Evolutionary conservation across 805 yeast species (phyloP).

Genomic region (Torulaspora indica): DNA sequence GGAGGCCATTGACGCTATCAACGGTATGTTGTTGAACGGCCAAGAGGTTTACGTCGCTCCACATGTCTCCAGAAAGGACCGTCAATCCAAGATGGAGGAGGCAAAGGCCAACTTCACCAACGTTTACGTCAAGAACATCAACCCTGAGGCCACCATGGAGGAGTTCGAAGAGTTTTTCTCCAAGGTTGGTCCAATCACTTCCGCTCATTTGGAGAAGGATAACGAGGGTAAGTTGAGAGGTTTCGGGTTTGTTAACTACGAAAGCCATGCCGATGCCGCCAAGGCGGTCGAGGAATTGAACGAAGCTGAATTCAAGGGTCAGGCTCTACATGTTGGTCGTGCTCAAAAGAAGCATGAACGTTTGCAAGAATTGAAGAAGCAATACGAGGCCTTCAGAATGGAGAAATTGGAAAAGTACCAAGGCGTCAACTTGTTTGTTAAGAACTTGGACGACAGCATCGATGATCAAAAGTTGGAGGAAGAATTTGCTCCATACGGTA

Average conservation of each 20-base stretch:
- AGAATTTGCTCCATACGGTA: conserved; percentile 89
- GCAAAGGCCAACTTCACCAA: conserved; percentile 91
- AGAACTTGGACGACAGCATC: conserved; percentile 90
- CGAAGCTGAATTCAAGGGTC: conserved; percentile 79
- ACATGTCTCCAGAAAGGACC: conserved; percentile 87
- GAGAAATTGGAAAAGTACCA: conserved; percentile 92
- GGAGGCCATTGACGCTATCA: conserved; percentile 93
- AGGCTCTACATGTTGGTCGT: conserved; percentile 90
- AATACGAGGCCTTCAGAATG: conserved; percentile 84
- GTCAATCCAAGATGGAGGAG: conserved; percentile 88
- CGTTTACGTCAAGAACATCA: conserved; percentile 89
- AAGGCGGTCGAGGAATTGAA: conserved; percentile 90
- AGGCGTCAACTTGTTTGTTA: conserved; percentile 94
- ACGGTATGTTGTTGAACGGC: conserved; percentile 97
- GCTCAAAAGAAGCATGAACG: conserved; percentile 99
- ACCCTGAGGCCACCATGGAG: conserved; percentile 60
- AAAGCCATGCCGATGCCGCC: conserved; percentile 78
- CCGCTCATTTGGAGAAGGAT: conserved; percentile 74
- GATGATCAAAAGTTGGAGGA: conserved; percentile 88
- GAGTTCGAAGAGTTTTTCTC: conserved; percentile 69
- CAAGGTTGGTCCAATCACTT: conserved; percentile 75
- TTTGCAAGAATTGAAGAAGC: conserved; percentile 89
- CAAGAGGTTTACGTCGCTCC: conserved; percentile 93
- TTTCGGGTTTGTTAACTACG: conserved; percentile 92
- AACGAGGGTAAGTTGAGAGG: conserved; percentile 88